Evolutionary conservation across 257 asterid species (phyloP), one percentile per base, ranked within the genome.

Genomic region (Gentiana straminea): DNA sequence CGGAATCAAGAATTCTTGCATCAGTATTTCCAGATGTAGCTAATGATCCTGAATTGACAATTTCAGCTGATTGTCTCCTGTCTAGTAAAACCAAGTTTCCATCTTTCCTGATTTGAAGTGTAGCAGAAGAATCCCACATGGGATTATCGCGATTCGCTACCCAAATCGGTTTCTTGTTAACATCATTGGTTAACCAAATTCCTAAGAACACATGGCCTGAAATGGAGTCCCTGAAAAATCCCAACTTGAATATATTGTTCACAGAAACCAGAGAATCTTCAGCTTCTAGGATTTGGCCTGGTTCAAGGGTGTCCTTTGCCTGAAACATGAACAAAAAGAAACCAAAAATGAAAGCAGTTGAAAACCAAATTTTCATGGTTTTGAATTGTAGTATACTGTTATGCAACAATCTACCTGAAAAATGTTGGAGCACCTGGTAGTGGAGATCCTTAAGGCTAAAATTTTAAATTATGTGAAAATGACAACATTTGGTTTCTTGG

Each of bases 141-240:
- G 61, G 61, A 57, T 57, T 57, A 35, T 57, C 51, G 10, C 61
- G 32, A 43, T 57, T 57, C 5, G 61, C 61, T 13, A 43, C 61
- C 61, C 51, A 57, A 8, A 24, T 4, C 45, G 43, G 39, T 41
- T 57, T 12, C 52, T 57, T 57, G 43, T 11, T 45, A 12, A 5
- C 61, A 57, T 58, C 53, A 46, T 13, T 46, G 44, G 12, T 58
- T 34, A 58, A 11, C 54, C 62, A 58, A 58, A 46, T 46, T 44
- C 62, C 53, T 3, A 58, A 4, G 9, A 45, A 58, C 4, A 24
- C 15, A 24, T 33, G 7, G n/a, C 45, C 45, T 32, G 24, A 45
- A 46, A 8, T 33, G 50, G 62, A 39, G 46, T 58, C 62, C 51
- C 46, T 33, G 13, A 33, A 58, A 12, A 58, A 58, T 13, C 45